Conservation (phyloP, 2,329 filamentous ascomycete genomes). For the Aspergillus arachidicola region DNA sequence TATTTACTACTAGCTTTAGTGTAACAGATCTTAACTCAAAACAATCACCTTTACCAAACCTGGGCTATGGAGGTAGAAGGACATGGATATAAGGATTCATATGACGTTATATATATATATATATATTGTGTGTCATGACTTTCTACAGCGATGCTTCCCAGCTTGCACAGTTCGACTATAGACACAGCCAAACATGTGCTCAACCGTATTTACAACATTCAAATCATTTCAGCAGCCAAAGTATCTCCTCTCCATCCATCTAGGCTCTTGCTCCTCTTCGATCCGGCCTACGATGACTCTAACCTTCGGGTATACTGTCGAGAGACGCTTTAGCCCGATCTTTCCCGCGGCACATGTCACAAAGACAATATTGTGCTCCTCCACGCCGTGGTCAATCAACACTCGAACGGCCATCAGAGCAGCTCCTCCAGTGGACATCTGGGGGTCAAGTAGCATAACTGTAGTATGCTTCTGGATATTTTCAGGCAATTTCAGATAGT, state of each 20-base stretch:
- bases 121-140: background rate
- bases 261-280: slow-evolving; percentile 76
- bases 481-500: slow-evolving; percentile 79
- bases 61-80: background rate
- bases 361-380: slow-evolving; percentile 81
- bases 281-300: slow-evolving; percentile 83
- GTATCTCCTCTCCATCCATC: slow-evolving; percentile 90
- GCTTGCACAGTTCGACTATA: background rate
- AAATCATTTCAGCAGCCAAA: slow-evolving; percentile 70
- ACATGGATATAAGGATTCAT: background rate
- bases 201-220: background rate
- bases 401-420: slow-evolving; percentile 94
- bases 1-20: background rate
- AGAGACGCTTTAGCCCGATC: slow-evolving; percentile 79
- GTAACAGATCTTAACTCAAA: background rate
- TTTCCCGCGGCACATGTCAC: slow-evolving; percentile 90
- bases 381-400: slow-evolving; percentile 90
- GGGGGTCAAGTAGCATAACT: slow-evolving; percentile 85
- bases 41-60: background rate
- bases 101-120: background rate
- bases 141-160: background rate
- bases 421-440: slow-evolving; percentile 89
- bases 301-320: slow-evolving; percentile 85
- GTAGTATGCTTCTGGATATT: slow-evolving; percentile 75
- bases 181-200: background rate